Evolutionary conservation across 768 basidiomycete genomes (phyloP).

Genomic region (Boletus vermiculosoides): DNA sequence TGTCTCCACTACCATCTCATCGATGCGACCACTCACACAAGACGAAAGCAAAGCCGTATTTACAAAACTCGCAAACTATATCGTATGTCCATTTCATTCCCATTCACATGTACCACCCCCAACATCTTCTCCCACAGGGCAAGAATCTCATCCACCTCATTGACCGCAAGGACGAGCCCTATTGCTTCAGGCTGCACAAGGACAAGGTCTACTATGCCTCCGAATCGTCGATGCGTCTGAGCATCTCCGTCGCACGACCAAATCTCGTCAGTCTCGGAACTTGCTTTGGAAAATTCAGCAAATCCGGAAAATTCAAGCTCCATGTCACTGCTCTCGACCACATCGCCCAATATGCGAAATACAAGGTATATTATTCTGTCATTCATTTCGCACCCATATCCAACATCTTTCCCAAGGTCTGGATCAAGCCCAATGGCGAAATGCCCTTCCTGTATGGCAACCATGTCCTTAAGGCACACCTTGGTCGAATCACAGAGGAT

Average conservation of each 20-base stretch:
- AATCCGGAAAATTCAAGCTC: constrained; percentile 96
- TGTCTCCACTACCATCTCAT: background rate
- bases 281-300: constrained; percentile 97
- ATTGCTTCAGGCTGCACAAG: constrained; percentile 93
- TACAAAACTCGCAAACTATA: constrained; percentile 95
- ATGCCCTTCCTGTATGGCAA: constrained; percentile 99
- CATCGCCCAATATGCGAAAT: constrained; percentile 94
- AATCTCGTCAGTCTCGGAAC: constrained; percentile 93
- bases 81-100: constrained; percentile 49
- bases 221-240: constrained; percentile 88
- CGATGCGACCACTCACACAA: constrained; percentile 93
- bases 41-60: constrained; percentile 97
- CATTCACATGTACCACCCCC: background rate
- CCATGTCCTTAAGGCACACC: constrained; percentile 95
- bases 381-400: background rate
- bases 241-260: constrained; percentile 87
- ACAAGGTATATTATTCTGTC: constrained; percentile 64
- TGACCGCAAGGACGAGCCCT: constrained; percentile 90
- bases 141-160: constrained; percentile 95
- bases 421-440: constrained; percentile 99
- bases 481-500: constrained; percentile 98
- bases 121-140: constrained; percentile 52
- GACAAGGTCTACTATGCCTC: constrained; percentile 98
- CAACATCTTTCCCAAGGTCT: constrained; percentile 55
- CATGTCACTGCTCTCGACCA: constrained; percentile 93